Conservation (phyloP, 768 basidiomycete genomes). For the Termitomyces sp. region DNA sequence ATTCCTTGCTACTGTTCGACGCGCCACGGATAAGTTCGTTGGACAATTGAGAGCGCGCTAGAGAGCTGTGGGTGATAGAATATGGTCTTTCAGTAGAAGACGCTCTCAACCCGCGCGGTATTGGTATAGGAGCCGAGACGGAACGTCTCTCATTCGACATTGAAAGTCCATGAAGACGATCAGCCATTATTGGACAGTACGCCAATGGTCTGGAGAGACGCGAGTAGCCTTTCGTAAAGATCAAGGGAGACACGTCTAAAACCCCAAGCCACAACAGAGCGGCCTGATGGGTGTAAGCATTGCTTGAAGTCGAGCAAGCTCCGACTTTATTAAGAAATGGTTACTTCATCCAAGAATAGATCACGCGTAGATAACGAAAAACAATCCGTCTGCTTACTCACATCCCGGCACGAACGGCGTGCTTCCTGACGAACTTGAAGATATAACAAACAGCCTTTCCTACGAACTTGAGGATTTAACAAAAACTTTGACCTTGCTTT, state of each 20-base stretch:
- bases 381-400: no score
- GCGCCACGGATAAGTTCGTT: slow-evolving; percentile 5
- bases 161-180: slow-evolving; percentile 5
- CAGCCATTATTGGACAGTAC: slow-evolving; percentile 11
- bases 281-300: background rate
- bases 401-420: no score
- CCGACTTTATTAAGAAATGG: no score
- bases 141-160: slow-evolving; percentile 9
- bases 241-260: slow-evolving; percentile 11
- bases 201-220: background rate
- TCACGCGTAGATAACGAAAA: no score
- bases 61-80: slow-evolving; percentile 7
- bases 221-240: background rate
- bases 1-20: slow-evolving; percentile 10
- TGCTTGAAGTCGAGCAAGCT: background rate
- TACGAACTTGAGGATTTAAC: no score
- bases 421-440: no score
- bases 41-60: slow-evolving; percentile 6
- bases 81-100: slow-evolving; percentile 10
- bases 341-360: no score
- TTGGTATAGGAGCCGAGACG: slow-evolving; percentile 12
- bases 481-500: no score
- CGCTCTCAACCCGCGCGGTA: slow-evolving; percentile 11
- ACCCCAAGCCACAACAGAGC: background rate
- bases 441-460: no score